phyloP scores from a whole-genome alignment of 2,329 filamentous ascomycete species.

The Fusarium sp. region DNA sequence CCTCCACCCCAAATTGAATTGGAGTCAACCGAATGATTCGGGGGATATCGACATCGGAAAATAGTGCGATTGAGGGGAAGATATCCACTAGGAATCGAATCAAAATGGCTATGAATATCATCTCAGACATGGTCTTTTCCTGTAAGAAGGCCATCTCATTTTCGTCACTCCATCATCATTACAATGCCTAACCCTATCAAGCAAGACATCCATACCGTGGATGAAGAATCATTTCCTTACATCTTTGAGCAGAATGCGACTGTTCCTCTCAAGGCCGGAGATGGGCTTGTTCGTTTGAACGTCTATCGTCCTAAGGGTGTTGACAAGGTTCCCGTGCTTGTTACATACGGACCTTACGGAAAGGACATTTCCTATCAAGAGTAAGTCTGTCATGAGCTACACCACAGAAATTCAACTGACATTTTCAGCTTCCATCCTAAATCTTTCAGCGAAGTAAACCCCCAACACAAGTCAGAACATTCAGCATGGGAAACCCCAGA shows the following conservation, averaged over 20 bases:
- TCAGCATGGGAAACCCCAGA: slow-evolving; percentile 71
- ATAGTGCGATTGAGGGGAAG: slow-evolving; percentile 7
- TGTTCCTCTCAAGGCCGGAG: slow-evolving; percentile 8
- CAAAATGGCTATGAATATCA: slow-evolving; percentile 9
- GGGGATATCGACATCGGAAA: not conserved
- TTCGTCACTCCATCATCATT: not conserved
- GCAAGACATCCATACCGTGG: slow-evolving; percentile 46
- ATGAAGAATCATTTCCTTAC: slow-evolving; percentile 38
- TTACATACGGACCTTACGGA: slow-evolving; percentile 80
- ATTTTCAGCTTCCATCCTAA: slow-evolving; percentile 52
- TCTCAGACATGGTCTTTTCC: not conserved
- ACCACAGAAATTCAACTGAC: not conserved
- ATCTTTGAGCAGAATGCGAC: slow-evolving; percentile 35
- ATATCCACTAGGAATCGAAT: not conserved
- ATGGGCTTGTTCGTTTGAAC: slow-evolving; percentile 12
- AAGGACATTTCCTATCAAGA: slow-evolving; percentile 76
- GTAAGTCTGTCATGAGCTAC: slow-evolving; percentile 42
- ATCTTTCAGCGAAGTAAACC: slow-evolving; percentile 63
- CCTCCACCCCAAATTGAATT: slow-evolving; percentile 15
- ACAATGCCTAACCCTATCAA: slow-evolving; percentile 49
- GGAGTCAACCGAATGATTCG: slow-evolving; percentile 6
- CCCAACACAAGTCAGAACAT: slow-evolving; percentile 64
- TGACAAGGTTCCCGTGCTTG: slow-evolving; percentile 64
- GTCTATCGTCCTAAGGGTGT: slow-evolving; percentile 24
- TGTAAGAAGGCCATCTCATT: not conserved